Evolutionary conservation across 768 basidiomycete species (phyloP).

Genomic region (Suillus bovinus): DNA sequence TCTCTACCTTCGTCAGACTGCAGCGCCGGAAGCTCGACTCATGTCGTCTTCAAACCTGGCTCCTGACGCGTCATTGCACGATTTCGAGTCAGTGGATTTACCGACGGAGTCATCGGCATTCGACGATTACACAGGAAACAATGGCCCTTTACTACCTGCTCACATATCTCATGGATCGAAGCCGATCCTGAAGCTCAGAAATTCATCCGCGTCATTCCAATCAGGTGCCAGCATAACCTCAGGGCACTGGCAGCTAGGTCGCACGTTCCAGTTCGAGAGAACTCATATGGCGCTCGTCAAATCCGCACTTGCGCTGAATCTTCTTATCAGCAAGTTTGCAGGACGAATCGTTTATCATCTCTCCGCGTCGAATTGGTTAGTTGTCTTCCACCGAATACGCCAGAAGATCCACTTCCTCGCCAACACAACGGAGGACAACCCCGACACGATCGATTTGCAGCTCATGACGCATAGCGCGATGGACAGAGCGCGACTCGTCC

Average conservation of each 20-base stretch:
- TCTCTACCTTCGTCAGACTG: slow-evolving; percentile 75
- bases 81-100: slow-evolving; percentile 63
- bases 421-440: slow-evolving; percentile 46
- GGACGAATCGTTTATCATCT: slow-evolving; percentile 84
- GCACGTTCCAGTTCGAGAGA: slow-evolving; percentile 50
- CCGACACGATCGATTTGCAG: slow-evolving; percentile 74
- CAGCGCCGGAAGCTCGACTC: slow-evolving; percentile 53
- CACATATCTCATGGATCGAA: slow-evolving; percentile 41
- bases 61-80: slow-evolving; percentile 66
- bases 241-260: slow-evolving; percentile 24
- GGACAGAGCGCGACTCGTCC: slow-evolving; percentile 65
- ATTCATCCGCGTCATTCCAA: slow-evolving; percentile 41
- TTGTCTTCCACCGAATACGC: slow-evolving; percentile 71
- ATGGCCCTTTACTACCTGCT: slow-evolving; percentile 34
- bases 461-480: slow-evolving; percentile 78
- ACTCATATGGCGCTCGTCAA: slow-evolving; percentile 62
- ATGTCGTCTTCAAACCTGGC: slow-evolving; percentile 62
- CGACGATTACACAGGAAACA: slow-evolving; percentile 20
- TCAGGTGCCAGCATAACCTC: slow-evolving; percentile 38
- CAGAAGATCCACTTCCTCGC: slow-evolving; percentile 70
- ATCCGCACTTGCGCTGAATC: slow-evolving; percentile 55
- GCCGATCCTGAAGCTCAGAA: slow-evolving; percentile 35
- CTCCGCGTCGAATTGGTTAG: slow-evolving; percentile 84
- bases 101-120: slow-evolving; percentile 26
- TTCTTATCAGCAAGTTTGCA: slow-evolving; percentile 67